phyloP scores from a whole-genome alignment of 83 land plant genomes.

The Diphasiastrum complanatum region DNA sequence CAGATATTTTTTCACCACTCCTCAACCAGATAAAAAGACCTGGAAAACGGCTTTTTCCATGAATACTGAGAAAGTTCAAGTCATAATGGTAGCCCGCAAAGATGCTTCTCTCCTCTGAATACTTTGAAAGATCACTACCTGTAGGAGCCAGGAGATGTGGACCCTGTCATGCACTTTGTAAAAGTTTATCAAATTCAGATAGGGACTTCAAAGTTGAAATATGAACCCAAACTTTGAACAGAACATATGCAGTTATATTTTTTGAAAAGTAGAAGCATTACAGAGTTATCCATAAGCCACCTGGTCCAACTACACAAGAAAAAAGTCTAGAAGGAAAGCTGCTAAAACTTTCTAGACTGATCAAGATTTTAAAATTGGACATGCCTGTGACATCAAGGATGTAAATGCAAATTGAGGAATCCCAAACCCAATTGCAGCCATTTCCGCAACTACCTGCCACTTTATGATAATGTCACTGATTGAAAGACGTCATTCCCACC shows the following conservation, averaged over 20 bases:
- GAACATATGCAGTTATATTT: too few relatives aligned
- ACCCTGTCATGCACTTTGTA: too few relatives aligned
- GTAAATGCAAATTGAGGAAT: constrained; percentile 75
- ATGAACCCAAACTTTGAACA: not conserved
- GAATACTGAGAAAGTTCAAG: constrained; percentile 90
- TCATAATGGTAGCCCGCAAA: constrained; percentile 96
- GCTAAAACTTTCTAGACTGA: too few relatives aligned
- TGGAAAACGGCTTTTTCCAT: constrained; percentile 90
- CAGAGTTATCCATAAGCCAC: too few relatives aligned
- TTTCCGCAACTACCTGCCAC: constrained; percentile 83
- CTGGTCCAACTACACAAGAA: too few relatives aligned
- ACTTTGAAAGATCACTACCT: constrained; percentile 68
- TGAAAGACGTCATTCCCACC: not conserved
- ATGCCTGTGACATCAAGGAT: constrained; percentile 76
- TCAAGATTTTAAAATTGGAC: too few relatives aligned
- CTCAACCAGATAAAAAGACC: constrained; percentile 85
- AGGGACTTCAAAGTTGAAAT: not conserved
- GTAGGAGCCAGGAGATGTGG: constrained; percentile 95
- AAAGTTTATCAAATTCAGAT: too few relatives aligned
- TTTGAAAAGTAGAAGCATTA: too few relatives aligned
- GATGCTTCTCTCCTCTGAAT: constrained; percentile 56
- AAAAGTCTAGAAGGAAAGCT: too few relatives aligned
- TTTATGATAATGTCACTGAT: not conserved
- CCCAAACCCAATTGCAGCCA: constrained; percentile 98
- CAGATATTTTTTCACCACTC: constrained; percentile 75